phyloP scores from a whole-genome alignment of 495 filamentous ascomycete genomes.

The Neurospora sp. region DNA sequence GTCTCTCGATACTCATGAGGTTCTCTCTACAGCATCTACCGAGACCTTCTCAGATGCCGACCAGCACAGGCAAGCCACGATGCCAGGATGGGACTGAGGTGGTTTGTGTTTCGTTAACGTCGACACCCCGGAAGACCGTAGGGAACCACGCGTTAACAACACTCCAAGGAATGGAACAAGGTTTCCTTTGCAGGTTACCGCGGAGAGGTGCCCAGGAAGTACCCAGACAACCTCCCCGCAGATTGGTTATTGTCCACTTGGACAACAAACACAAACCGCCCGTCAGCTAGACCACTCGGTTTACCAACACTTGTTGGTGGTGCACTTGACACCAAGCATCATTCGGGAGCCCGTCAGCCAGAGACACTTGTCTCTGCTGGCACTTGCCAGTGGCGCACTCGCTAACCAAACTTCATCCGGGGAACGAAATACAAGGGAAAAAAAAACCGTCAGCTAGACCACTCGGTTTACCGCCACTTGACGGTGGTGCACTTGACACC shows the following conservation, averaged over 20 bases:
- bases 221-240: not conserved
- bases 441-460: not conserved
- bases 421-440: no score
- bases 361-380: no score
- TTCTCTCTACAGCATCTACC: not conserved
- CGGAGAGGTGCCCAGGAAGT: not conserved
- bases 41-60: not conserved
- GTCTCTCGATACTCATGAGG: not conserved
- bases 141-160: not conserved
- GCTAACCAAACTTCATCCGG: no score
- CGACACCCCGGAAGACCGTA: not conserved
- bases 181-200: not conserved
- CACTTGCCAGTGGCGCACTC: no score
- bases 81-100: not conserved
- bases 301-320: not conserved
- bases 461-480: not conserved
- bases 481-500: not conserved
- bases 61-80: not conserved
- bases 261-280: not conserved
- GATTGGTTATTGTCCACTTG: not conserved
- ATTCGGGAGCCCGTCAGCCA: not conserved
- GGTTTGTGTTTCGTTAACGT: not conserved
- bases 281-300: not conserved
- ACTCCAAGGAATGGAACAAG: not conserved
- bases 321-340: not conserved